Percentiles rank a stretch among this genome's conserved stretches.
Conservation (phyloP, 768 basidiomycete species). For the Boletus rufocinnamomeus region DNA sequence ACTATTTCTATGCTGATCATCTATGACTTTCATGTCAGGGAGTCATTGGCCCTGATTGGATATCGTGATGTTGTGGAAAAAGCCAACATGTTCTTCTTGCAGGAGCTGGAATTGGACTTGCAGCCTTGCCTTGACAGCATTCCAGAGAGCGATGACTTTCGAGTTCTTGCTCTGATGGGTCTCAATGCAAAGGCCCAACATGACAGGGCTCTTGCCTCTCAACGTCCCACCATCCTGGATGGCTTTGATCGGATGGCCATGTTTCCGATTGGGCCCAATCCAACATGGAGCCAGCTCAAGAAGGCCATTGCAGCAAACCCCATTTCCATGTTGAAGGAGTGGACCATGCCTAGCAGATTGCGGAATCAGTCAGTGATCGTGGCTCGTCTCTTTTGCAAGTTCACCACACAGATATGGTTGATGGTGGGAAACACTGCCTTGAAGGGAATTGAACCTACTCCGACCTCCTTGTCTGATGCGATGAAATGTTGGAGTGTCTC, state of each 20-base stretch:
- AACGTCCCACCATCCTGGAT: background rate
- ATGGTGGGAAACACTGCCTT: background rate
- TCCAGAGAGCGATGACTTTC: background rate
- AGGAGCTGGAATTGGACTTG: background rate
- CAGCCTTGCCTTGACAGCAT: background rate
- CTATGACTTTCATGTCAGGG: slow-evolving; percentile 5
- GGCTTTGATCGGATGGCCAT: background rate
- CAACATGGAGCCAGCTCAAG: background rate
- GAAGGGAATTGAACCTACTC: background rate
- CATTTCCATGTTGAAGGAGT: background rate
- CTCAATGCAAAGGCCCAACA: background rate
- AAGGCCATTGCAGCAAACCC: background rate
- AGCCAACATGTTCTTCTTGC: background rate
- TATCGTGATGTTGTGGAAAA: background rate
- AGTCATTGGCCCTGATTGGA: background rate
- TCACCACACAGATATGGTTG: background rate
- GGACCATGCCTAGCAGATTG: background rate
- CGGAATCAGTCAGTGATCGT: background rate
- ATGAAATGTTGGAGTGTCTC: no score
- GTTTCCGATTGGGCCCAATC: background rate
- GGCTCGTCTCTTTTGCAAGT: background rate
- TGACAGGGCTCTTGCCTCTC: background rate
- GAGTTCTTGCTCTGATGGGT: background rate
- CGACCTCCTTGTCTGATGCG: no score
- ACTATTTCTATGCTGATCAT: background rate